Evolutionary conservation across 2,329 filamentous ascomycete species (phyloP).

Genomic region (Aspergillus proliferans): DNA sequence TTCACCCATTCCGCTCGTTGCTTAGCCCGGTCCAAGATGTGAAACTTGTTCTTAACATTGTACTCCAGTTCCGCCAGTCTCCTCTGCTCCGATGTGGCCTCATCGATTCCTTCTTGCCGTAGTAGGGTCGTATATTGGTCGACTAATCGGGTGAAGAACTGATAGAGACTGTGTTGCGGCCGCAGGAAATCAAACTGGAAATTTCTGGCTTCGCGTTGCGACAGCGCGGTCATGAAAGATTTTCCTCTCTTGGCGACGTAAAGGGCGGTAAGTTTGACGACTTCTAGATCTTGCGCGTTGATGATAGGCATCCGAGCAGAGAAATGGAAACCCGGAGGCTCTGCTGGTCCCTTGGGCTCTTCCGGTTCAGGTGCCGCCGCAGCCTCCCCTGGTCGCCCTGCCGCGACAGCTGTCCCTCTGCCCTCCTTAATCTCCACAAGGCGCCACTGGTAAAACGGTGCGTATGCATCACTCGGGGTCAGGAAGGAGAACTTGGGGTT

Average conservation of each 20-base stretch:
- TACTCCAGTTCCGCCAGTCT: constrained; percentile 66
- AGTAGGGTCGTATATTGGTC: constrained; percentile 87
- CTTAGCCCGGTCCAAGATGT: constrained; percentile 72
- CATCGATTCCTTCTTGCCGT: constrained; percentile 60
- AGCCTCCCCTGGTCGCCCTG: constrained; percentile 64
- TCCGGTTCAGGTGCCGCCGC: constrained; percentile 48
- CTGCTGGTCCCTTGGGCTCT: constrained; percentile 74
- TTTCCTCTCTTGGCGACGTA: constrained; percentile 92
- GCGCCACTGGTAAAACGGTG: constrained; percentile 85
- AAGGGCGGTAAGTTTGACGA: constrained; percentile 70
- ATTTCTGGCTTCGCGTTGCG: constrained; percentile 82
- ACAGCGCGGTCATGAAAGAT: constrained; percentile 82
- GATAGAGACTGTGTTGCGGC: constrained; percentile 91
- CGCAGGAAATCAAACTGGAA: constrained; percentile 95
- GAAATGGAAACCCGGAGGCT: constrained; percentile 84
- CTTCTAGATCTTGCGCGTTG: constrained; percentile 81
- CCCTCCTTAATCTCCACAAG: constrained; percentile 79
- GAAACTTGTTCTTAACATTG: constrained; percentile 72
- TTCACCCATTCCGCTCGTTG: constrained; percentile 82
- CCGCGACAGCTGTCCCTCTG: constrained; percentile 69
- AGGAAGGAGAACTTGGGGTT: constrained; percentile 94
- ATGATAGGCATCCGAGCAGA: constrained; percentile 96
- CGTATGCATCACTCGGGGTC: constrained; percentile 71
- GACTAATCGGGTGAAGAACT: constrained; percentile 86
- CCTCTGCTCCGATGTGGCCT: constrained; percentile 64